Evolutionary conservation across 2,329 filamentous ascomycete genomes (phyloP), one percentile per base, ranked within the genome.

Genomic region (Nigrospora oryzae): DNA sequence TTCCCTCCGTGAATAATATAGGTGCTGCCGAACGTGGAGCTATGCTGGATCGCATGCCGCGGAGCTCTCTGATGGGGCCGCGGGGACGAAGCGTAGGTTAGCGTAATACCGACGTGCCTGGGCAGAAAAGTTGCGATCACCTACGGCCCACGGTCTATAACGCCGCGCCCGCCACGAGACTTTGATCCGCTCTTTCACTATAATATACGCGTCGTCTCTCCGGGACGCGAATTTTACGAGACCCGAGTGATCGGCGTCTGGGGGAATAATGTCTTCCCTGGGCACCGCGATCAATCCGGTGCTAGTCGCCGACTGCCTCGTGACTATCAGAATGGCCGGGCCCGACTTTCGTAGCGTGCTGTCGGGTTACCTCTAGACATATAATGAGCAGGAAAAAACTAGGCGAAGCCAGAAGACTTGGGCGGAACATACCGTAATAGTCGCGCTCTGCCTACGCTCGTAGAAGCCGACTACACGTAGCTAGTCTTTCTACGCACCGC

Each of bases 161-260:
- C n/a, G 15, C 23, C n/a, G 40, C 11, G 0, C 43, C 37, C 14
- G 16, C 13, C 11, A 48, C 36, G 33, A 48, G 34, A 12, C 5
- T 40, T 17, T 40, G 5, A 47, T 38, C 11, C 45, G 36, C 30
- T 41, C 40, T 28, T 35, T 43, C 11, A 49, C 46, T 2, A 49
- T 37, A 16, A 17, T 2, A 38, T 51, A 52, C 0, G 38, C 17
- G 16, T 40, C 45, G 5, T 46, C 32, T 33, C 16, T 30, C 12
- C 40, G 48, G 8, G 34, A 39, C 8, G 45, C 36, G 23, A 38
- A 59, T 38, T 60, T 60, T 4, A 57, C 49, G 3, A 59, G 47
- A 12, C 51, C 52, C 5, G 53, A 54, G 40, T 60, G 54, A 35
- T 60, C 53, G 5, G 46, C 23, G 23, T 53, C 38, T 1, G 59